Evolutionary conservation across 148 eudicot genomes (phyloP), one percentile per base, ranked within the genome.

Genomic region (Nepenthes gracilis): DNA sequence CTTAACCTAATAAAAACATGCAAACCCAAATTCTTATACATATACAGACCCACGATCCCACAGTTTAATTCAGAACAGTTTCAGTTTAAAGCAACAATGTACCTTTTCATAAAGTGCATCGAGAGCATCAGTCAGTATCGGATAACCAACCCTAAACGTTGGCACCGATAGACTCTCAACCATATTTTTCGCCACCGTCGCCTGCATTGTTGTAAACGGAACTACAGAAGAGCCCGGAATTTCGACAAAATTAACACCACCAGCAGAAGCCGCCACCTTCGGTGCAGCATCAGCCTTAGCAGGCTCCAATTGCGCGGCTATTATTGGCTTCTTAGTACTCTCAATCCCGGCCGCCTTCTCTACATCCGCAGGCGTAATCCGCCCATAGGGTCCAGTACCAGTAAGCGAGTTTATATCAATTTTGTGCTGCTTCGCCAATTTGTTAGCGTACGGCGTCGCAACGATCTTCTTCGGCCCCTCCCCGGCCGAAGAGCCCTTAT

Each of bases 371-470:
- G 97, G 84, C 15, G 96, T 91, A 6, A 87, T 75, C 75, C 97
- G 70, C 50, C 97, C 97, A 55, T 79, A 91, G 11, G 85, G 83
- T 35, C 97, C 97, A 9, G 86, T 85, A 61, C 97, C 97, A 2
- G 59, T 69, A 11, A 87, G 65, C 33, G 67, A 64, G 43, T 61
- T 70, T 35, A 91, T 67, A n/a, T 91, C 97, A 48, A 87, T 78
- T 69, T 91, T 91, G 69, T 91, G 95, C 75, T 87, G 96, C 83
- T 91, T 91, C 38, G 97, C 97, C 62, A 91, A 68, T 60, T 91
- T 91, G 87, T 83, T 87, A n/a, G 97, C 97, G 54, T 9, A 83
- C 4, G 97, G 97, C 12, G 96, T 91, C 10, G 81, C 83, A 61
- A 81, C 92, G 12, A 75, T 69, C 74, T 83, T 82, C 67, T 72